A percentile compares a stretch with the other conserved stretches of the same genome.
Evolutionary conservation across 169 alveolate genomes (phyloP).

Genomic region (Eimeria zaria): DNA sequence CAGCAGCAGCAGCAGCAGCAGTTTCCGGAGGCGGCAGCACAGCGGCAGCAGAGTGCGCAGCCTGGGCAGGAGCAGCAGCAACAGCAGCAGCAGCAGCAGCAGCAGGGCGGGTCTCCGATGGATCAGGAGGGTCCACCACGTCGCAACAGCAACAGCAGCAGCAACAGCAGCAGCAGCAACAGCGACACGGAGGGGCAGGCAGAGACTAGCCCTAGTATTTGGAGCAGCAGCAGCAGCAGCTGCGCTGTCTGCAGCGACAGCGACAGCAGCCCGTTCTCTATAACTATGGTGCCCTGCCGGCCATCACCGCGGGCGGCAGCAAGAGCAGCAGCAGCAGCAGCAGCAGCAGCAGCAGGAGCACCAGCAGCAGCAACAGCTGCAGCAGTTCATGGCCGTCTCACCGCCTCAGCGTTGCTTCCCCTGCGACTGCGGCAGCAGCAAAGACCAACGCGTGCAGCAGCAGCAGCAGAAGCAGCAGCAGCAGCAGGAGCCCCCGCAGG

Average conservation of each 20-base stretch:
- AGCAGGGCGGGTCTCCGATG: no score
- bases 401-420: background rate
- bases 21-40: background rate
- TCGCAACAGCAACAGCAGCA: conserved; percentile 23
- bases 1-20: conserved; percentile 29
- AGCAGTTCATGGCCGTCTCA: background rate
- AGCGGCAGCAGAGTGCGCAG: background rate
- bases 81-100: background rate
- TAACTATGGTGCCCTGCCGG: background rate
- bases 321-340: no score
- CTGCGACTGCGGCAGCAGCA: conserved; percentile 20
- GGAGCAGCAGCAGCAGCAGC: conserved; percentile 53
- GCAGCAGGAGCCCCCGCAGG: background rate
- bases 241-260: no score
- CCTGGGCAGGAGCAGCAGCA: background rate
- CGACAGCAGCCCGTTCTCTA: conserved; percentile 24
- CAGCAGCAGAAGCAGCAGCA: background rate
- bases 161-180: conserved; percentile 4
- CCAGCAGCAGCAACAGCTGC: background rate
- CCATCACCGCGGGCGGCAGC: conserved; percentile 10
- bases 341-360: no score
- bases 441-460: background rate
- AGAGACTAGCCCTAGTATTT: no score
- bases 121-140: background rate
- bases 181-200: background rate